Conservation (phyloP, 495 filamentous ascomycete species). For the Lepraria neglecta region DNA sequence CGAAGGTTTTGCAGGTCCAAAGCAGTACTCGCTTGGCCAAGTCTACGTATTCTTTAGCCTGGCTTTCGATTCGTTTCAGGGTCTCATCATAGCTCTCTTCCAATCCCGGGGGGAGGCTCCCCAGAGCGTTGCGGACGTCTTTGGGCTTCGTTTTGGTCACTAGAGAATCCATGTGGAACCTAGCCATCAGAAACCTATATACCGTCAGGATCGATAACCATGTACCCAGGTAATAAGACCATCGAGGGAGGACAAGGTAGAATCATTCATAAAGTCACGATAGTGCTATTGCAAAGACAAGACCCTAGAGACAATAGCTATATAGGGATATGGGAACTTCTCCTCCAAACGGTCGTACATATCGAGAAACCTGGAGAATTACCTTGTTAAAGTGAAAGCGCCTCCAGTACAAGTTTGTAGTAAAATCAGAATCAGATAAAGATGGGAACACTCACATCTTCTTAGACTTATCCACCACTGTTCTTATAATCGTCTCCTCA, state of each 20-base stretch:
- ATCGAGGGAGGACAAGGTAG: too few relatives aligned
- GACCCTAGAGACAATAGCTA: too few relatives aligned
- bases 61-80: conserved; percentile 1
- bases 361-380: too few relatives aligned
- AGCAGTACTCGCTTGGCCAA: conserved; percentile 5
- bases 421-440: too few relatives aligned
- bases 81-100: conserved; percentile 1
- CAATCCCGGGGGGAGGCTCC: neutral
- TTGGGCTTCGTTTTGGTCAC: conserved; percentile 7
- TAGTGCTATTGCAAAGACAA: too few relatives aligned
- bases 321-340: too few relatives aligned
- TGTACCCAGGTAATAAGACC: too few relatives aligned
- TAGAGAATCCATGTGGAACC: conserved; percentile 12
- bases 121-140: conserved; percentile 4
- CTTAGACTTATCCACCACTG: conserved; percentile 1
- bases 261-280: too few relatives aligned
- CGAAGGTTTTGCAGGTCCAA: neutral
- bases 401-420: too few relatives aligned
- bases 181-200: conserved; percentile 5
- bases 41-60: neutral
- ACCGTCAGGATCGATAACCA: too few relatives aligned
- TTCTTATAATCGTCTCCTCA: neutral
- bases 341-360: too few relatives aligned
- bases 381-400: too few relatives aligned
- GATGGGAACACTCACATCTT: neutral